phyloP scores from a whole-genome alignment of 2,329 filamentous ascomycete species.

The Fusarium sp. region DNA sequence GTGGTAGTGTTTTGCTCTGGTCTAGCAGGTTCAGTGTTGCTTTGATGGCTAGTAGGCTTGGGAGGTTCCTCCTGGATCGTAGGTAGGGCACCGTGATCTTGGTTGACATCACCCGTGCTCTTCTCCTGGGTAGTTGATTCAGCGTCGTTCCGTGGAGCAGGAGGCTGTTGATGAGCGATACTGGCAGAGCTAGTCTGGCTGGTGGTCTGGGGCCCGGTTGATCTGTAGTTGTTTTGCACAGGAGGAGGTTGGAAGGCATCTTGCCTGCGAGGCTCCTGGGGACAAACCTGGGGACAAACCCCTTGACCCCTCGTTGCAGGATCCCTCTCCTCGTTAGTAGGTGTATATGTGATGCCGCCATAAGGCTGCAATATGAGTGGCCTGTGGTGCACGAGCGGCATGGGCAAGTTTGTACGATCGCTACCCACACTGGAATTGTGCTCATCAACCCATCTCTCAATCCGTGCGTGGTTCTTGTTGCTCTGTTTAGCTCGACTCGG shows the following conservation, averaged over 20 bases:
- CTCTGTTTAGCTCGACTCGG: background rate
- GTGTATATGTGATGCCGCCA: background rate
- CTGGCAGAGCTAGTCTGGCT: background rate
- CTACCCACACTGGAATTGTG: background rate
- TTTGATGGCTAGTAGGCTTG: background rate
- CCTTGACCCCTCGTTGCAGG: background rate
- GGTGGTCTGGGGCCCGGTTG: background rate
- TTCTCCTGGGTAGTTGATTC: background rate
- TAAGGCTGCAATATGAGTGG: background rate
- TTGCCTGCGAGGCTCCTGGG: background rate
- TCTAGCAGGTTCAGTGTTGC: background rate
- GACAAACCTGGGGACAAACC: background rate
- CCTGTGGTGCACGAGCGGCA: background rate
- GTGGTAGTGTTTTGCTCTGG: background rate
- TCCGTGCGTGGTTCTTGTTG: slow-evolving; percentile 1
- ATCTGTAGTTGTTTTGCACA: background rate
- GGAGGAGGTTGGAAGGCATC: background rate
- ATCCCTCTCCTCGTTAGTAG: background rate
- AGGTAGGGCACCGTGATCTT: background rate
- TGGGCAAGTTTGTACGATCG: background rate
- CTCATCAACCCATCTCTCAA: background rate
- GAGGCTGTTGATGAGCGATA: background rate
- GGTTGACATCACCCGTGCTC: background rate
- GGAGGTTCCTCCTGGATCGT: background rate
- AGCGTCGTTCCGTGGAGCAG: background rate